Conservation (phyloP, 2,329 filamentous ascomycete genomes). For the Microsporum audouinii region DNA sequence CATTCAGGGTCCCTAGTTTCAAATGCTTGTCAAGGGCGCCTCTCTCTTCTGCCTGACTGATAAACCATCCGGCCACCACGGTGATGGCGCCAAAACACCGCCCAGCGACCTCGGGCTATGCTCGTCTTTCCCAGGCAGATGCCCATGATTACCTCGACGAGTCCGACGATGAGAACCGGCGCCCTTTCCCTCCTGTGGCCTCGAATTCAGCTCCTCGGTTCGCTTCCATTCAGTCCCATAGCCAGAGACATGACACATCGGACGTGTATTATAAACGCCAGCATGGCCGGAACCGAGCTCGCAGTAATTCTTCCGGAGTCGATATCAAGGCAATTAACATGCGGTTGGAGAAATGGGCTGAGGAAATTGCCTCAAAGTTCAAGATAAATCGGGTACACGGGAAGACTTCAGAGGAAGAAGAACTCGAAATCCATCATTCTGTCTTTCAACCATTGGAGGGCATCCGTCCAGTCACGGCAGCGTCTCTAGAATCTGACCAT, state of each 20-base stretch:
- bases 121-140: slow-evolving; percentile 72
- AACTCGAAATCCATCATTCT: slow-evolving; percentile 89
- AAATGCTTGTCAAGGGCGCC: background rate
- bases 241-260: slow-evolving; percentile 41
- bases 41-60: background rate
- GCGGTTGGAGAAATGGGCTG: slow-evolving; percentile 86
- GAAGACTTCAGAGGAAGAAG: slow-evolving; percentile 65
- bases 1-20: background rate
- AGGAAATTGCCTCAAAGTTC: slow-evolving; percentile 95
- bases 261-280: slow-evolving; percentile 32
- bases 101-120: slow-evolving; percentile 69
- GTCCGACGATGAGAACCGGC: slow-evolving; percentile 50
- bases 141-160: slow-evolving; percentile 46
- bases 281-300: slow-evolving; percentile 36
- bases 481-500: slow-evolving; percentile 50
- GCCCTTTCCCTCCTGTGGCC: slow-evolving; percentile 43
- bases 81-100: slow-evolving; percentile 38
- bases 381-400: slow-evolving; percentile 71
- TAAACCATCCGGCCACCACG: background rate
- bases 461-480: slow-evolving; percentile 64
- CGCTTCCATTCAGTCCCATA: slow-evolving; percentile 43
- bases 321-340: slow-evolving; percentile 98
- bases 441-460: slow-evolving; percentile 92
- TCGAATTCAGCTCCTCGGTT: slow-evolving; percentile 50
- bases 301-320: slow-evolving; percentile 72